Base-by-base conservation (phyloP, 768 basidiomycete genomes). In the Collybia mongolica region DNA sequence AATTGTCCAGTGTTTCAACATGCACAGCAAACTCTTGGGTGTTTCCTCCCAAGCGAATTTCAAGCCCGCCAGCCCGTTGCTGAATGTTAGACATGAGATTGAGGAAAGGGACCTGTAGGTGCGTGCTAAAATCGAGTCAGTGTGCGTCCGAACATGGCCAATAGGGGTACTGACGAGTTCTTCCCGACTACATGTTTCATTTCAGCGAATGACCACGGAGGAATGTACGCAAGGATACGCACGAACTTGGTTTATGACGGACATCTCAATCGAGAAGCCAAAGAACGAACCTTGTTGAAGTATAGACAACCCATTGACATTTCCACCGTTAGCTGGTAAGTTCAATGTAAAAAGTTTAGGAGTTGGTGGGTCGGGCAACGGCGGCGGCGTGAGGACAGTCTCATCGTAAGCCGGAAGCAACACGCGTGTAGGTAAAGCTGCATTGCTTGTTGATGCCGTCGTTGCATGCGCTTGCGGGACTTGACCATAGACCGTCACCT, bases 41-140 rank as follows among this genome's bases (percentile, higher is more conserved):
- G 65, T 92, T 92, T 40, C 90, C 90, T 20, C 90, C 90, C 1
- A 92, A 72, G 44, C 90, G 81, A n/a, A 91, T 66, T 11, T 76
- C 66, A 6, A 89, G 80, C 1, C 65, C 59, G 2, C 88, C 88
- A 2, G 80, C 78, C 22, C 90, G 76, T 56, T 80, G 72, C 42
- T 72, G 73, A n/a, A 93, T 70, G 54, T 88, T 86, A 4, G 81
- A 74, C 74, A 93, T 81, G 24, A 91, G 72, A 61, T 93, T 92
- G n/a, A 91, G 76, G 69, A 91, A 90, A 0, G 83, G 76, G 37
- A 84, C 75, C 38, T 78, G 72, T n/a, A 82, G 55, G 22, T 73
- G 65, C 2, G 75, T 69, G 20, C 76, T 80, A 36, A 6, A 46
- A 17, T 5, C 28, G 17, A 51, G 14, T 23, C 15, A 14, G 20